Percentiles rank a stretch among this genome's conserved stretches.
Evolutionary conservation across 192 early-diverging fungal genomes (phyloP).

Genomic region (Podochytrium sp.): DNA sequence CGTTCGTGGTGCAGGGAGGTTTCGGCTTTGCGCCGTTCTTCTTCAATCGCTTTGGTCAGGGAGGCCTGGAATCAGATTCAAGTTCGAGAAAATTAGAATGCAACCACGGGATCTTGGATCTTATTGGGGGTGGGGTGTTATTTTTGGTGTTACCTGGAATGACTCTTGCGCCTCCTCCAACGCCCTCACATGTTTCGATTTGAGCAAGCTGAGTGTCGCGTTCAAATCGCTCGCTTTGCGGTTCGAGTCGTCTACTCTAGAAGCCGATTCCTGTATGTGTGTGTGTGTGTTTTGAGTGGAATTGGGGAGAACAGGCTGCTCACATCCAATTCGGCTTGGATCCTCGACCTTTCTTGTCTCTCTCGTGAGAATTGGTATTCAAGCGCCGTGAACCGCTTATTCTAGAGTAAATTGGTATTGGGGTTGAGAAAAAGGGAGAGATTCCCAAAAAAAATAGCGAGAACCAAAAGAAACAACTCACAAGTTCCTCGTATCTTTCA

Average conservation of each 20-base stretch:
- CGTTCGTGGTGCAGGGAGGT: slow-evolving; percentile 20
- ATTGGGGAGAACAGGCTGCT: background rate
- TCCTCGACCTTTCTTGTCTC: slow-evolving; percentile 18
- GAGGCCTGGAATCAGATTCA: background rate
- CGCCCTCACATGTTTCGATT: slow-evolving; percentile 44
- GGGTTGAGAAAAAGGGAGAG: background rate
- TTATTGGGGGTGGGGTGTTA: no score
- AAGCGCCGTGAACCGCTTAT: slow-evolving; percentile 13
- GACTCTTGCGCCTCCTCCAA: slow-evolving; percentile 5
- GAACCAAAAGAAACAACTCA: background rate
- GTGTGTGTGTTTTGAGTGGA: background rate
- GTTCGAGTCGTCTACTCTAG: slow-evolving; percentile 6
- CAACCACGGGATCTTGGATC: no score
- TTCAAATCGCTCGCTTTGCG: slow-evolving; percentile 43
- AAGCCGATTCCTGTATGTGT: background rate
- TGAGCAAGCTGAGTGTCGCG: slow-evolving; percentile 41
- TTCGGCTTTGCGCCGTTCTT: slow-evolving; percentile 21
- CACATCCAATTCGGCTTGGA: slow-evolving; percentile 28
- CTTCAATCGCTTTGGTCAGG: slow-evolving; percentile 20
- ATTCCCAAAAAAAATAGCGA: background rate
- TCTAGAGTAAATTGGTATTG: no score
- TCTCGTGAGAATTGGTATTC: slow-evolving; percentile 36
- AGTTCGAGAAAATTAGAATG: background rate
- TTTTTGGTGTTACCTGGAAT: slow-evolving; percentile 26
- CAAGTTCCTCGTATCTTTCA: slow-evolving; percentile 37